phyloP scores from a whole-genome alignment of 192 early-diverging fungal genomes.

The Podila verticillata region DNA sequence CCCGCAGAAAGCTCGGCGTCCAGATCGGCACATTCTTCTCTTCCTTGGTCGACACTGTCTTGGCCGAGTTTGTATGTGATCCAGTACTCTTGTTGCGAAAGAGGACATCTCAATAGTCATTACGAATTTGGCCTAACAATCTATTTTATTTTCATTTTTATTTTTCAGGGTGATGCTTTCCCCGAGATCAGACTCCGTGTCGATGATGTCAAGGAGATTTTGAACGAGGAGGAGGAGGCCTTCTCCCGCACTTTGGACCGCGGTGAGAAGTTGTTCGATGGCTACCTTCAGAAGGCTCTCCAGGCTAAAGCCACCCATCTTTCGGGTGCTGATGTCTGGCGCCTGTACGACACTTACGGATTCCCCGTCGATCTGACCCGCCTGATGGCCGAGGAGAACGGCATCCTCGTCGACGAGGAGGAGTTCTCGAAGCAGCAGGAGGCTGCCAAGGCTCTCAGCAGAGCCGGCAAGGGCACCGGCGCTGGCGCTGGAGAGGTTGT shows the following conservation, averaged over 20 bases:
- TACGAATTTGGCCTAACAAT: not conserved
- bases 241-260: constrained; percentile 98
- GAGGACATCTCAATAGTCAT: no score
- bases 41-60: constrained; percentile 89
- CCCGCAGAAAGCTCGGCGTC: constrained; percentile 89
- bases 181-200: constrained; percentile 86
- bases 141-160: constrained; percentile 5
- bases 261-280: constrained; percentile 94
- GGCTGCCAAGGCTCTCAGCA: constrained; percentile 80
- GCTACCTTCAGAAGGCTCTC: constrained; percentile 72
- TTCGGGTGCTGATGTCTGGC: constrained; percentile 92
- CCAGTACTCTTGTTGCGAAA: no score
- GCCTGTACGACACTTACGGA: constrained; percentile 98
- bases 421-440: constrained; percentile 83
- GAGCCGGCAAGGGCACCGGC: constrained; percentile 61
- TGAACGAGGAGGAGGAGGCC: constrained; percentile 94
- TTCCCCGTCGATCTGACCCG: constrained; percentile 98
- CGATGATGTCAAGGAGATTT: constrained; percentile 90
- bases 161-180: constrained; percentile 79
- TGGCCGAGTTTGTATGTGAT: constrained; percentile 82
- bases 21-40: constrained; percentile 95
- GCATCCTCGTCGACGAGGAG: constrained; percentile 83
- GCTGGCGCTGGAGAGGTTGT: constrained; percentile 67
- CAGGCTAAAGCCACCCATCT: constrained; percentile 69
- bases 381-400: constrained; percentile 98